Percentiles rank a stretch among this genome's conserved stretches.
These are phyloP conservation scores for Marsdenia floribunda DNA, from an alignment of 257 asterid genomes.

Conservation along the genomic window DNA sequence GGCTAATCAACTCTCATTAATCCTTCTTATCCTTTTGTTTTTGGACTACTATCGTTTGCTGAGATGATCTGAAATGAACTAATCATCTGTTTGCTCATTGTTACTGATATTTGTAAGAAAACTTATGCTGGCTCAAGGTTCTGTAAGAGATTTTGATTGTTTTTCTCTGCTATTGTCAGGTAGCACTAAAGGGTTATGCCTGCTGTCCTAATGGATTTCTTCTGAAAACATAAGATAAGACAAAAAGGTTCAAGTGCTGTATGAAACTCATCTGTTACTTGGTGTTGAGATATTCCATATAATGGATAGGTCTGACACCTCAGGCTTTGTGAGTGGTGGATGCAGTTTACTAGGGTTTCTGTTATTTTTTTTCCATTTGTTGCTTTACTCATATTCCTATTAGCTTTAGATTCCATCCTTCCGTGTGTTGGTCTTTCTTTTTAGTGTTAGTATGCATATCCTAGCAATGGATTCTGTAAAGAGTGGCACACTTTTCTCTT, in stretches of 20 bases:
- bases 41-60: background rate
- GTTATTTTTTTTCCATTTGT: slow-evolving; percentile 35
- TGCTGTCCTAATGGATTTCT: slow-evolving; percentile 17
- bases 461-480: slow-evolving; percentile 27
- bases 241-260: background rate
- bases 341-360: slow-evolving; percentile 33
- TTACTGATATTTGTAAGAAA: background rate
- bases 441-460: slow-evolving; percentile 14
- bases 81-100: background rate
- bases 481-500: slow-evolving; percentile 36
- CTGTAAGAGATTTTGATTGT: slow-evolving; percentile 9
- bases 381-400: slow-evolving; percentile 25
- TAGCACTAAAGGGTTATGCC: slow-evolving; percentile 20
- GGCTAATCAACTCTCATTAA: background rate
- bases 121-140: background rate
- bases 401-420: slow-evolving; percentile 27
- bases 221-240: slow-evolving; percentile 12
- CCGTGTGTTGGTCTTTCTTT: slow-evolving; percentile 14
- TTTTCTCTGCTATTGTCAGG: slow-evolving; percentile 31
- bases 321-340: slow-evolving; percentile 90
- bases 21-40: background rate
- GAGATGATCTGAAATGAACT: background rate
- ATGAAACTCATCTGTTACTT: slow-evolving; percentile 7
- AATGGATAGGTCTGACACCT: slow-evolving; percentile 83
- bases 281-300: slow-evolving; percentile 13